Base-by-base conservation (phyloP, 225 moss, liverwort and hornwort genomes). In the Thuidium tamariscinum region DNA sequence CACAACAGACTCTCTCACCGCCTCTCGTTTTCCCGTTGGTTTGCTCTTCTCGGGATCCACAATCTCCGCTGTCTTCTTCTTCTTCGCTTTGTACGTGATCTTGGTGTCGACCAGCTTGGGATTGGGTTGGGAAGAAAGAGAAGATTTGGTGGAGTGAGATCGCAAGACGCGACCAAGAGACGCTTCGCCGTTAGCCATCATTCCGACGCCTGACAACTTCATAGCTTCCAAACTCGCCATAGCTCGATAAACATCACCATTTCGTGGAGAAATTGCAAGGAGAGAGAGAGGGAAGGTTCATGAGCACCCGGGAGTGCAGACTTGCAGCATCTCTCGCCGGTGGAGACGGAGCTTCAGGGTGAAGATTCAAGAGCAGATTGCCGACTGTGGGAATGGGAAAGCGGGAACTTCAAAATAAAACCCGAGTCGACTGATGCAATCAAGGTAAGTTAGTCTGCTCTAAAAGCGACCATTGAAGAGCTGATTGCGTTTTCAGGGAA, bases 41-140 rank as follows among this genome's bases (percentile, higher is more conserved):
- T 89, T 77, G 46, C 34, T 57, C 60, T 89, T 87, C 73, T 81
- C 80, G 32, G 60, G 80, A 60, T 19, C 61, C 62, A 37, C 30
- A 48, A 27, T 42, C 54, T 52, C 81, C 37, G 66, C 39, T 25
- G 74, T 56, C 32, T 55, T 42, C 84, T 88, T 89, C 88, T 83
- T 93, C 90, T 48, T 93, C 70, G 88, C 88, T 82, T 89, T 89
- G 72, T 83, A 89, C 10, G 81, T 82, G 83, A 93, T 85, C 73
- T 87, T 91, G 78, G 86, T 23, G 82, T 91, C 86, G 60, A 74
- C 74, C 39, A 91, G 75, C 81, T 83, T 87, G 71, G 66, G 5
- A 13, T 36, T 78, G 16, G 81, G 75, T 37, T 57, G 79, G 16
- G 71, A 49, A 11, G 51, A 23, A 15, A 59, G 30, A 44, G 73